Evolutionary conservation across 169 alveolate species (phyloP).

Genomic region (Plasmodium vinckei): DNA sequence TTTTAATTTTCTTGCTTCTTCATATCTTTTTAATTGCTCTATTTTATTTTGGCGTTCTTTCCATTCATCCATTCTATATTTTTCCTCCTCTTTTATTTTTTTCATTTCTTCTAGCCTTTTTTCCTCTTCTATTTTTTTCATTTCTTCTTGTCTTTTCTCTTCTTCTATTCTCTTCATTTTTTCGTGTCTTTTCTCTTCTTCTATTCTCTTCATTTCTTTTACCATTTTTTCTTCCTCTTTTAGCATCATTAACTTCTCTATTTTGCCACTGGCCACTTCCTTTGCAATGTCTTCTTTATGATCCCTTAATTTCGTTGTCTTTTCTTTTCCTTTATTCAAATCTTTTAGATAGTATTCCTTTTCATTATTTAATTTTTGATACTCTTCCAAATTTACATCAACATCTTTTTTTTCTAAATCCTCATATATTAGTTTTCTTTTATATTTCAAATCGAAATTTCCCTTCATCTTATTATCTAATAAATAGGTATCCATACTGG

Average conservation of each 20-base stretch:
- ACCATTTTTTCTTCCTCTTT: constrained; percentile 4
- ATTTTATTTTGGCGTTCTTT: neutral
- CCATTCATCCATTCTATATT: neutral
- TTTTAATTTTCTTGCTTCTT: constrained; percentile 21
- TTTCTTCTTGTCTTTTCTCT: constrained; percentile 1
- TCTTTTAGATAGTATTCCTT: too few relatives aligned
- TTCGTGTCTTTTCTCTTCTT: neutral
- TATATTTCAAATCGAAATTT: neutral
- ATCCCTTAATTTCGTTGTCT: neutral
- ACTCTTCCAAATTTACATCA: too few relatives aligned
- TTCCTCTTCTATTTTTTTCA: neutral
- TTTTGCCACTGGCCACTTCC: neutral
- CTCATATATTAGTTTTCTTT: neutral
- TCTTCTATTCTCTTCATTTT: constrained; percentile 1
- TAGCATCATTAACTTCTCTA: neutral
- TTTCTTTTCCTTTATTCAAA: neutral
- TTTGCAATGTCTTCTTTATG: neutral
- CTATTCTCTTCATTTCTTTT: neutral
- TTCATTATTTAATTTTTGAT: too few relatives aligned
- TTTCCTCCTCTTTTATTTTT: constrained; percentile 1
- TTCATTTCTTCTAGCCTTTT: constrained; percentile 6
- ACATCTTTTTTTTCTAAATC: neutral
- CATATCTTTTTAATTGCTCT: constrained; percentile 21
- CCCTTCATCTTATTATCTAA: too few relatives aligned
- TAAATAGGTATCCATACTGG: too few relatives aligned